These are phyloP conservation scores for Talaromyces verruculosus DNA, from an alignment of 2,329 filamentous ascomycete genomes.

Conservation along the genomic window DNA sequence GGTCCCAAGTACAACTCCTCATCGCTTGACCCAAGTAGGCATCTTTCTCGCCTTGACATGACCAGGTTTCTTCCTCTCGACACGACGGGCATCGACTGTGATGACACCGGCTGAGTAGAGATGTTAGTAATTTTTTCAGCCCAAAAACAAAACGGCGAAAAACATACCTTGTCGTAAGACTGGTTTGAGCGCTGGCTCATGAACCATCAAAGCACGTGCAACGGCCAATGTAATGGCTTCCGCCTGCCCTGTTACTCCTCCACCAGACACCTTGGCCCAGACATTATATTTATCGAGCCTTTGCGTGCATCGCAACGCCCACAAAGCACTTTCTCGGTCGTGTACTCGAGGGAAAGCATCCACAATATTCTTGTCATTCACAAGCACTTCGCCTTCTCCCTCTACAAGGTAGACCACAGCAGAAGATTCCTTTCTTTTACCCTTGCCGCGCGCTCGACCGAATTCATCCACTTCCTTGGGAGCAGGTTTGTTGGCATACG, in stretches of 20 bases:
- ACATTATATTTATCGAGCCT: slow-evolving; percentile 96
- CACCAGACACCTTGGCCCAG: slow-evolving; percentile 80
- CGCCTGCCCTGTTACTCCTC: slow-evolving; percentile 91
- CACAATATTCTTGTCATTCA: slow-evolving; percentile 85
- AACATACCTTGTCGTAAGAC: slow-evolving; percentile 81
- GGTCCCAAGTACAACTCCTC: slow-evolving; percentile 24
- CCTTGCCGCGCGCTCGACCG: slow-evolving; percentile 76
- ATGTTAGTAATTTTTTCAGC: slow-evolving; percentile 9
- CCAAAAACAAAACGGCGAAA: not conserved
- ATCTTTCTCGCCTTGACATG: slow-evolving; percentile 96
- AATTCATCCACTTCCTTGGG: slow-evolving; percentile 68
- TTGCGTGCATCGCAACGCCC: slow-evolving; percentile 80
- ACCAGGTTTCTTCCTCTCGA: slow-evolving; percentile 98
- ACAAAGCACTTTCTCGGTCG: slow-evolving; percentile 90
- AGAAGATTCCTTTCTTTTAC: slow-evolving; percentile 81
- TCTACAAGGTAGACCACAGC: slow-evolving; percentile 88
- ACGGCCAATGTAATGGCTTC: slow-evolving; percentile 90
- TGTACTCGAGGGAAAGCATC: slow-evolving; percentile 84
- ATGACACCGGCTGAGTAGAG: slow-evolving; percentile 74
- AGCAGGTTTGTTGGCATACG: slow-evolving; percentile 63
- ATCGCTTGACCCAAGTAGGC: slow-evolving; percentile 94
- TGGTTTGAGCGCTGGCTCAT: slow-evolving; percentile 90
- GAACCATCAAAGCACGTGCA: slow-evolving; percentile 80
- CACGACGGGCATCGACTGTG: slow-evolving; percentile 83
- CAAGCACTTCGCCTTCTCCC: slow-evolving; percentile 81